phyloP scores from a whole-genome alignment of 257 asterid genomes.

The Orobanche coerulescens region DNA sequence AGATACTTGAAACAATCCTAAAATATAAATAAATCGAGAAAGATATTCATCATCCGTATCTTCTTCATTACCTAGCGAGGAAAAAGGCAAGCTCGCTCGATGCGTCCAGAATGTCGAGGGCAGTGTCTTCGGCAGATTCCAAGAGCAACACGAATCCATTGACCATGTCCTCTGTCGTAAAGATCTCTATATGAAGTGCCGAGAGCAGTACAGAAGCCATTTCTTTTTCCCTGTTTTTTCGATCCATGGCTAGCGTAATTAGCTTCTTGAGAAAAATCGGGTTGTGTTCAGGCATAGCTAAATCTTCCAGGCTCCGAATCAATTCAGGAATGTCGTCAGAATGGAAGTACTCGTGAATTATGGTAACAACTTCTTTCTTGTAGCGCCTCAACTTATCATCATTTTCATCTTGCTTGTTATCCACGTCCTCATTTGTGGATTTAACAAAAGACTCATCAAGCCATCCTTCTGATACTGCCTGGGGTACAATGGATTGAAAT shows the following conservation, averaged over 20 bases:
- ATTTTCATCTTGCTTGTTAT: constrained; percentile 23
- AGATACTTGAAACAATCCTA: background rate
- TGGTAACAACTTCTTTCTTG: constrained; percentile 67
- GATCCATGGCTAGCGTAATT: constrained; percentile 81
- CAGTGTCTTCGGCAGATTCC: constrained; percentile 93
- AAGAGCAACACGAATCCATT: constrained; percentile 74
- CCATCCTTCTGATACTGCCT: constrained; percentile 86
- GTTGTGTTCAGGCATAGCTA: constrained; percentile 60
- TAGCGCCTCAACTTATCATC: constrained; percentile 63
- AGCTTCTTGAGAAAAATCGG: constrained; percentile 82
- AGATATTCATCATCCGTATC: background rate
- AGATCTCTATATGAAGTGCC: constrained; percentile 78
- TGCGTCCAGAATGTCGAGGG: constrained; percentile 87
- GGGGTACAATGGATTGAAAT: constrained; percentile 53
- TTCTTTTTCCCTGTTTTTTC: constrained; percentile 90
- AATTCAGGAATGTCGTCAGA: constrained; percentile 96
- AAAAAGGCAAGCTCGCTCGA: constrained; percentile 85
- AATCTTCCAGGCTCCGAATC: constrained; percentile 77
- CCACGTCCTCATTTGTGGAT: constrained; percentile 43
- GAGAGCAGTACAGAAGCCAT: constrained; percentile 95
- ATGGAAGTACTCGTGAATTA: constrained; percentile 87
- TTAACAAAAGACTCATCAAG: constrained; percentile 61
- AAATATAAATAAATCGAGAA: background rate
- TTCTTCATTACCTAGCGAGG: constrained; percentile 31
- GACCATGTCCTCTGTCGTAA: constrained; percentile 81